phyloP scores from a whole-genome alignment of 2,329 filamentous ascomycete genomes.

The Apiospora arundinis region DNA sequence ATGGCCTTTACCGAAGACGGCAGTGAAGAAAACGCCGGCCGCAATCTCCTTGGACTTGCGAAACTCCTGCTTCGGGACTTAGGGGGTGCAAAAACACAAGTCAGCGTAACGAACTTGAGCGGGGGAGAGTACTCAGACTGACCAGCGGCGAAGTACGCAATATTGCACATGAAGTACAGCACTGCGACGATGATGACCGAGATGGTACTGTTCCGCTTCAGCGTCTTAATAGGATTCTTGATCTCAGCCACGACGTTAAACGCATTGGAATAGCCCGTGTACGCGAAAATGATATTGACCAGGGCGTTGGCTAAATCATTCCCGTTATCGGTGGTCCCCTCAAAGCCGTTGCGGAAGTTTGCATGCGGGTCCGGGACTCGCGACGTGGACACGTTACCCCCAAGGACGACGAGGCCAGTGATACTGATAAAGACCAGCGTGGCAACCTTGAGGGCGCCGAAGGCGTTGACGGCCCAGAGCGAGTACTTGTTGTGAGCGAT shows the following conservation, averaged over 20 bases:
- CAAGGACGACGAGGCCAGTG: constrained; percentile 67
- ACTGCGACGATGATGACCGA: constrained; percentile 57
- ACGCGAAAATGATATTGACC: constrained; percentile 65
- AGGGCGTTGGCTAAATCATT: constrained; percentile 63
- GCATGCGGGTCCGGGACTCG: constrained; percentile 54
- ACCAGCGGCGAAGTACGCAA: constrained; percentile 65
- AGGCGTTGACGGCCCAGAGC: constrained; percentile 59
- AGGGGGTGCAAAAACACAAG: neutral
- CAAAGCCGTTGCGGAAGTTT: constrained; percentile 63
- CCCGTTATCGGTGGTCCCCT: constrained; percentile 50
- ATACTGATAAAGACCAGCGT: constrained; percentile 69
- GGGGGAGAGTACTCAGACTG: no score
- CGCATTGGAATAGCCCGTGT: constrained; percentile 62
- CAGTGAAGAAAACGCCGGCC: constrained; percentile 63
- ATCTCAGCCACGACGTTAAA: constrained; percentile 66
- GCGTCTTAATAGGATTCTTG: constrained; percentile 62
- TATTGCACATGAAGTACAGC: constrained; percentile 64
- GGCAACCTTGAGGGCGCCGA: constrained; percentile 65
- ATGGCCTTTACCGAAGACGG: constrained; percentile 58
- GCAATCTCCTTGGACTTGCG: constrained; percentile 56
- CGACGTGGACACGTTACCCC: constrained; percentile 51
- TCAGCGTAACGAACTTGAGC: constrained; percentile 11
- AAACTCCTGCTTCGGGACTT: constrained; percentile 59
- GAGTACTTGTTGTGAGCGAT: constrained; percentile 64
- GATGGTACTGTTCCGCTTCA: constrained; percentile 56